Evolutionary conservation across 2,329 filamentous ascomycete genomes (phyloP).

Genomic region (Diaporthe citriasiana): DNA sequence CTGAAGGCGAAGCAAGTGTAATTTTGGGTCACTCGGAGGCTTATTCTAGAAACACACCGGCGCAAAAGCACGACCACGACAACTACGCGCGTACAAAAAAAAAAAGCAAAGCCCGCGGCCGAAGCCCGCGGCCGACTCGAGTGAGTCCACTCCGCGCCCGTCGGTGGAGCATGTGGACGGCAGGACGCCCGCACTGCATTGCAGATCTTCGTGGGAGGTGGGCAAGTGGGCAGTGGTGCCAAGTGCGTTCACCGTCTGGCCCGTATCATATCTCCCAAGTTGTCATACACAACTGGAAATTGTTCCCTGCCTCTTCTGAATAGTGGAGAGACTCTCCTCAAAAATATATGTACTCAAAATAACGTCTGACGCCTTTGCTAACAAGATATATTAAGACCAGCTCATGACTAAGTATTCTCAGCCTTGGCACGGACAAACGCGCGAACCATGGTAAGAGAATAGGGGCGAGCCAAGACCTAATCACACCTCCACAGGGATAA

Average conservation of each 20-base stretch:
- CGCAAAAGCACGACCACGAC: background rate
- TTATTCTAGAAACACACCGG: background rate
- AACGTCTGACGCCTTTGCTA: background rate
- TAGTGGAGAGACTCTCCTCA: too few species aligned
- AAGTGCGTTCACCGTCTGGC: background rate
- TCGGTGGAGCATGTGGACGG: slow-evolving; percentile 5
- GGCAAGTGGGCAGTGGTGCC: slow-evolving; percentile 23
- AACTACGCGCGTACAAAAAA: background rate
- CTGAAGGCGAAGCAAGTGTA: background rate
- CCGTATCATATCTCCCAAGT: background rate
- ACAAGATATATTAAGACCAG: background rate
- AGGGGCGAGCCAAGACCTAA: background rate
- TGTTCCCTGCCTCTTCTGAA: background rate
- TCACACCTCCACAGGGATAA: too few species aligned
- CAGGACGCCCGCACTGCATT: slow-evolving; percentile 8
- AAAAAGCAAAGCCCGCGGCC: background rate
- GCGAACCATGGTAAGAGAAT: background rate
- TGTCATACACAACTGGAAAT: background rate
- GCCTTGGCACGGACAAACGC: background rate
- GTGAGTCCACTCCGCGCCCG: background rate
- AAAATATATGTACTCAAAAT: background rate
- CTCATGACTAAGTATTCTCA: background rate
- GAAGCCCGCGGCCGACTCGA: background rate
- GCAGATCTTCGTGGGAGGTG: slow-evolving; percentile 18
- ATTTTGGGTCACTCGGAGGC: background rate